A percentile compares a stretch with the other conserved stretches of the same genome.
Evolutionary conservation across 371 early-diverging fungal genomes (phyloP).

Genomic region (Mycotypha africana): DNA sequence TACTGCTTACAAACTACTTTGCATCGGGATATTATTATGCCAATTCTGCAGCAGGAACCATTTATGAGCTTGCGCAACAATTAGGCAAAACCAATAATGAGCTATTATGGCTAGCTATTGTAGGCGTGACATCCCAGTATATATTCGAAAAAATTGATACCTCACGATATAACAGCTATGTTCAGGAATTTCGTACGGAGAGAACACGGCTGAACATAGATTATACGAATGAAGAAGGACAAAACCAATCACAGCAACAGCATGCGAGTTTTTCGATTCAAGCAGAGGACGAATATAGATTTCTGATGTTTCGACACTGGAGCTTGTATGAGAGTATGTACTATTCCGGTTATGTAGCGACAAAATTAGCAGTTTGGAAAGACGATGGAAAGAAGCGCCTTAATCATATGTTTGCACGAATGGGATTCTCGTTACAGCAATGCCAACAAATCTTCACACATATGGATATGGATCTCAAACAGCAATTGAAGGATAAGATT

Average conservation of each 20-base stretch:
- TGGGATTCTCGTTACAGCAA: slow-evolving; percentile 79
- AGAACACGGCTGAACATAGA: slow-evolving; percentile 44
- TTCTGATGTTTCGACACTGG: slow-evolving; percentile 91
- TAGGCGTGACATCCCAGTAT: slow-evolving; percentile 69
- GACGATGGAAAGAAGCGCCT: slow-evolving; percentile 74
- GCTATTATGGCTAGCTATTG: slow-evolving; percentile 65
- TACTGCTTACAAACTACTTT: slow-evolving; percentile 52
- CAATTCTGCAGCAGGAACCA: slow-evolving; percentile 45
- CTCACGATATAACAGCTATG: slow-evolving; percentile 45
- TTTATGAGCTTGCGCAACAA: slow-evolving; percentile 54
- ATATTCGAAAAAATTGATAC: slow-evolving; percentile 60
- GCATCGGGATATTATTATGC: slow-evolving; percentile 51
- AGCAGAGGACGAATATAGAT: slow-evolving; percentile 67
- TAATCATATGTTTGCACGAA: slow-evolving; percentile 77
- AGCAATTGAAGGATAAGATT: slow-evolving; percentile 58
- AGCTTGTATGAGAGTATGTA: slow-evolving; percentile 82
- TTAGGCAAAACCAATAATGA: slow-evolving; percentile 54
- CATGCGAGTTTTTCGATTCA: slow-evolving; percentile 16
- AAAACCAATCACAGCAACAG: background rate
- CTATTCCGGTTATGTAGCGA: slow-evolving; percentile 79
- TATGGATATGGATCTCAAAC: slow-evolving; percentile 75
- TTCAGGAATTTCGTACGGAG: slow-evolving; percentile 55
- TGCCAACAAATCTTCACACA: slow-evolving; percentile 69
- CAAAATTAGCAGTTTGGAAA: slow-evolving; percentile 83
- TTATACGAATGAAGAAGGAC: slow-evolving; percentile 1